These are phyloP conservation scores for Kuraishia borneana DNA, from an alignment of 805 yeast genomes.

Conservation along the genomic window DNA sequence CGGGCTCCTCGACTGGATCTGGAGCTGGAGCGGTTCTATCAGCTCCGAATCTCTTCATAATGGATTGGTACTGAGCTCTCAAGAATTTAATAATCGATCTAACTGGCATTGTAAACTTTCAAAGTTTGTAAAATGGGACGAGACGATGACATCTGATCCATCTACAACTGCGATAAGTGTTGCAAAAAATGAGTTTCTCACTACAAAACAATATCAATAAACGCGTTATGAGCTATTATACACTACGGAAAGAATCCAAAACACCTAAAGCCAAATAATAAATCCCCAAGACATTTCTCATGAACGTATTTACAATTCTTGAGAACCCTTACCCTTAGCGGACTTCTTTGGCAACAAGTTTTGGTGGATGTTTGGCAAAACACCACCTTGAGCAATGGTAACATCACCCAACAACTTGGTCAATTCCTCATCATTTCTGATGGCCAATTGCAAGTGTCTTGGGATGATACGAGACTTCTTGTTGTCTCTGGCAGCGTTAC, in stretches of 20 bases:
- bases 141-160: neutral
- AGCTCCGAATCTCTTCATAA: conserved; percentile 17
- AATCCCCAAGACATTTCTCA: conserved; percentile 1
- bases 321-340: conserved; percentile 44
- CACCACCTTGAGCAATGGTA: conserved; percentile 98
- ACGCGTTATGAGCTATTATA: conserved; percentile 2
- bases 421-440: conserved; percentile 96
- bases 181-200: neutral
- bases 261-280: conserved; percentile 1
- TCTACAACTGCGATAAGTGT: neutral
- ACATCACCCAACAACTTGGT: conserved; percentile 90
- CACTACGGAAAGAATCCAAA: conserved; percentile 1
- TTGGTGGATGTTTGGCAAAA: conserved; percentile 93
- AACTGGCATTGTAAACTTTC: conserved; percentile 17
- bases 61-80: conserved; percentile 18
- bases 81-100: conserved; percentile 19
- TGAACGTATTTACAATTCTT: conserved; percentile 34
- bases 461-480: conserved; percentile 98
- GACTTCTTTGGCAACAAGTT: conserved; percentile 65
- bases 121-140: too few relatives aligned
- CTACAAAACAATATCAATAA: neutral
- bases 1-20: neutral
- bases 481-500: conserved; percentile 98
- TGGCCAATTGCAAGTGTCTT: conserved; percentile 94
- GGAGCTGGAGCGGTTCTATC: conserved; percentile 2